phyloP scores from a whole-genome alignment of 139 green algal genomes.

The Chlorella sorokiniana region DNA sequence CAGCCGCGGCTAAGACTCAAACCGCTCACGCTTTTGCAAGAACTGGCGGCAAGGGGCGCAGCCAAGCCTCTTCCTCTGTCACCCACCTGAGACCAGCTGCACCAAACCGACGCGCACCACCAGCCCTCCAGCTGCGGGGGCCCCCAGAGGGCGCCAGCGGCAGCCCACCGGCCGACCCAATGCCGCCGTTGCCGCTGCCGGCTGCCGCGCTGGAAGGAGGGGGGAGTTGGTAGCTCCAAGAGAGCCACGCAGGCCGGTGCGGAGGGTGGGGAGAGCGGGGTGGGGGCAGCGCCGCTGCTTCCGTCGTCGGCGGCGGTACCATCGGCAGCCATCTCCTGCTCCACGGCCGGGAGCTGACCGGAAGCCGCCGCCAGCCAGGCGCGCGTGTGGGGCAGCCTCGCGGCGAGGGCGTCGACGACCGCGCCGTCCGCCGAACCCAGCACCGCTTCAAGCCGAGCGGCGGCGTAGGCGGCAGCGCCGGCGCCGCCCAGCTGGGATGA shows the following conservation, averaged over 20 bases:
- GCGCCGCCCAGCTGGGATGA: neutral
- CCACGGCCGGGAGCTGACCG: slow-evolving; percentile 45
- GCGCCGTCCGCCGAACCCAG: neutral
- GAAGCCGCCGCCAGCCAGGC: slow-evolving; percentile 53
- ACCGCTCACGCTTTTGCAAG: neutral
- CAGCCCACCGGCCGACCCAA: slow-evolving; percentile 16
- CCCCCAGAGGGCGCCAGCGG: slow-evolving; percentile 35
- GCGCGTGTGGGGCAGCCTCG: slow-evolving; percentile 40
- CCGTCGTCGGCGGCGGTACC: neutral
- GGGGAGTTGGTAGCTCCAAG: neutral
- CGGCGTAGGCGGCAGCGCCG: slow-evolving; percentile 39
- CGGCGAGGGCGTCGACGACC: neutral
- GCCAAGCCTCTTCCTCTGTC: neutral
- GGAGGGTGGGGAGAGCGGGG: neutral
- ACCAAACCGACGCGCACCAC: slow-evolving; percentile 67
- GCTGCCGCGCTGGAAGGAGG: neutral
- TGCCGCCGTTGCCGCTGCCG: neutral
- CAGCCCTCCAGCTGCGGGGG: slow-evolving; percentile 57
- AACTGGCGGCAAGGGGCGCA: no score
- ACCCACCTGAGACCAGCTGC: slow-evolving; percentile 55
- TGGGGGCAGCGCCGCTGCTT: neutral
- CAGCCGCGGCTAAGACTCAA: neutral
- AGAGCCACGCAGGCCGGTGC: slow-evolving; percentile 7
- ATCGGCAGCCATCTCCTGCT: slow-evolving; percentile 1
- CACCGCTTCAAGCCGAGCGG: slow-evolving; percentile 33